These are phyloP conservation scores for Aspergillus egyptiacus DNA, from an alignment of 495 filamentous ascomycete genomes.

Conservation along the genomic window DNA sequence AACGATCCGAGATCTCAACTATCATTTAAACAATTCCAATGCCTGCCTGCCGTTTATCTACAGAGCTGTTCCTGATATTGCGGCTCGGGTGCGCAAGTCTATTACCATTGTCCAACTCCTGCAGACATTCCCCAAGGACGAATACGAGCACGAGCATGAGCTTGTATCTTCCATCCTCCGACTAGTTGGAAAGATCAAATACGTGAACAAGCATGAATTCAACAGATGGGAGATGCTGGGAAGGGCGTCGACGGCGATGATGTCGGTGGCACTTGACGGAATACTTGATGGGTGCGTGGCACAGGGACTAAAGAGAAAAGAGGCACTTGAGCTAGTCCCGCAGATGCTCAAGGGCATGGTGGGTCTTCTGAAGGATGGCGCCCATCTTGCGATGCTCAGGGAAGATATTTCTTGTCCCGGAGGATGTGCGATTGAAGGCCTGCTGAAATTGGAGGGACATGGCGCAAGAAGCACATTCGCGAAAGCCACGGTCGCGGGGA, in stretches of 20 bases:
- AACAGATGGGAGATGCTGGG: slow-evolving; percentile 29
- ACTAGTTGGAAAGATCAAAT: neutral
- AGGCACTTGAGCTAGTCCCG: slow-evolving; percentile 32
- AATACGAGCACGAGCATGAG: no score
- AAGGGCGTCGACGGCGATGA: slow-evolving; percentile 27
- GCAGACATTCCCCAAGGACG: no score
- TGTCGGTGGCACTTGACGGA: slow-evolving; percentile 34
- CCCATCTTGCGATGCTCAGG: slow-evolving; percentile 11
- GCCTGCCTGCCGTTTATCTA: neutral
- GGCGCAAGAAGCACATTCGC: slow-evolving; percentile 4
- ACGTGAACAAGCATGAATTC: slow-evolving; percentile 14
- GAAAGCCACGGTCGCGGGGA: neutral
- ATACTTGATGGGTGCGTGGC: slow-evolving; percentile 36
- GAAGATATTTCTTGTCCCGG: slow-evolving; percentile 22
- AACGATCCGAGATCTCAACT: no score
- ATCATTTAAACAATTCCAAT: no score
- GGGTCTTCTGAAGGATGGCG: slow-evolving; percentile 13
- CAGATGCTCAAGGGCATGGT: slow-evolving; percentile 23
- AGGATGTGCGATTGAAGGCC: slow-evolving; percentile 19
- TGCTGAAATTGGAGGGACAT: slow-evolving; percentile 17
- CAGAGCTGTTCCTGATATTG: neutral
- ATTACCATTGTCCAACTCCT: neutral
- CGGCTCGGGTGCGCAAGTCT: neutral
- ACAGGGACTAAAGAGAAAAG: slow-evolving; percentile 29
- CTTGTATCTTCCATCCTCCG: no score